phyloP scores from a whole-genome alignment of 2,329 filamentous ascomycete genomes.

The Colletotrichum eleusines region DNA sequence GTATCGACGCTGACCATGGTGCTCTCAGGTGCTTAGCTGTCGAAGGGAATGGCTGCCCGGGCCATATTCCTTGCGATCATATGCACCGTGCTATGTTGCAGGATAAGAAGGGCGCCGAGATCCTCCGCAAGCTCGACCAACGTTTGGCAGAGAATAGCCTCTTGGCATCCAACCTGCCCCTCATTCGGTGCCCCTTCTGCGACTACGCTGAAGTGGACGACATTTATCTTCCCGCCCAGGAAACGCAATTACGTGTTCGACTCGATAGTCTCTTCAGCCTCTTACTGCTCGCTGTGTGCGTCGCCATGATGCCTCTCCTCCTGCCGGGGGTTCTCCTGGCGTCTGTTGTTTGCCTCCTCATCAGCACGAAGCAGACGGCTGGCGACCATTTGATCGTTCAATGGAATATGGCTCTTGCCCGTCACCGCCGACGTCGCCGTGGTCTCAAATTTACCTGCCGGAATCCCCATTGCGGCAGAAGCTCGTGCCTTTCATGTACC shows the following conservation, averaged over 20 bases:
- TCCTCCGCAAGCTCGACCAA: conserved; percentile 81
- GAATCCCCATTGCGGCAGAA: conserved; percentile 73
- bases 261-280: conserved; percentile 62
- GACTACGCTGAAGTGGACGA: conserved; percentile 90
- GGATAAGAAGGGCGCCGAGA: conserved; percentile 77
- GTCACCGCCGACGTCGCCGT: conserved; percentile 77
- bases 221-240: conserved; percentile 70
- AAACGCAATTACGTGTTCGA: conserved; percentile 68
- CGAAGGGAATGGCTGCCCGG: conserved; percentile 75
- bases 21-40: conserved; percentile 88
- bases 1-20: conserved; percentile 77
- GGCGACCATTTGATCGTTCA: conserved; percentile 58
- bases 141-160: conserved; percentile 83
- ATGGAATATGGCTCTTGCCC: conserved; percentile 71
- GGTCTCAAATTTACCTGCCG: conserved; percentile 84
- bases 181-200: conserved; percentile 91
- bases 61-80: conserved; percentile 77
- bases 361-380: conserved; percentile 58
- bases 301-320: conserved; percentile 68
- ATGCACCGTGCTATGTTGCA: conserved; percentile 79
- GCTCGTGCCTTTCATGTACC: conserved; percentile 84
- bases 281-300: conserved; percentile 63
- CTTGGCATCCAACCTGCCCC: conserved; percentile 76
- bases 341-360: conserved; percentile 58
- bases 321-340: conserved; percentile 64